Base-by-base conservation (phyloP, 2,329 filamentous ascomycete species). In the Zasmidium citrigriseum region DNA sequence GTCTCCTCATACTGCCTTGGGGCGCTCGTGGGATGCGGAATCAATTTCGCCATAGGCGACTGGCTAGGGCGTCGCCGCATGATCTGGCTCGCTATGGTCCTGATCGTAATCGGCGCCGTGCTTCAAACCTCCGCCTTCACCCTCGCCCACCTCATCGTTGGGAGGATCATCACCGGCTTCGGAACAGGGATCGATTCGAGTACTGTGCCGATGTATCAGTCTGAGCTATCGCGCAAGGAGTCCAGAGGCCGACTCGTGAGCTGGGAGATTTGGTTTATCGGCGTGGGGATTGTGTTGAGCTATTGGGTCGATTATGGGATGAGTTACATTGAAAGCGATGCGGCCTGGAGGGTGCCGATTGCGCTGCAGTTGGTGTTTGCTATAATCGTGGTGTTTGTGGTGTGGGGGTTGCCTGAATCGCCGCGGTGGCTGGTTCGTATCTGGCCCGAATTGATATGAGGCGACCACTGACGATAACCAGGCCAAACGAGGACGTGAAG, bases 21-120 rank as follows among this genome's bases (percentile, higher is more conserved):
- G 12, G 86, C 83, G 67, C 85, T 86, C 68, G 71, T 86, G 50
- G 84, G 84, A 10, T 83, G 77, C 1, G 71, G 82, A 27, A 66
- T 77, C 1, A 76, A 78, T 21, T 80, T 84, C 50, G 65, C 72
- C 12, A 66, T 80, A 20, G 81, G 81, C n/a, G 80, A 83, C 46
- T 65, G 62, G 0, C 70, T 82, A 1, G 81, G 81, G 2, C 72
- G 82, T 20, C 80, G 79, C 60, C 80, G 76, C 54, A 75, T 75
- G 73, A 74, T 83, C 47, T 66, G 83, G 47, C 61, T 80, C 1
- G 80, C 80, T 4, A 79, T 78, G 0, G 75, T 74, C 0, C 76
- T 82, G 57, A 81, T 83, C 77, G 71, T 70, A 20, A 68, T 80
- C 34, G 80, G 80, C 1, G 79, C 78, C 1, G 73, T 82, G 34